Conservation (phyloP, 352 stramenopile genomes). For the Pythium folliculosum region DNA sequence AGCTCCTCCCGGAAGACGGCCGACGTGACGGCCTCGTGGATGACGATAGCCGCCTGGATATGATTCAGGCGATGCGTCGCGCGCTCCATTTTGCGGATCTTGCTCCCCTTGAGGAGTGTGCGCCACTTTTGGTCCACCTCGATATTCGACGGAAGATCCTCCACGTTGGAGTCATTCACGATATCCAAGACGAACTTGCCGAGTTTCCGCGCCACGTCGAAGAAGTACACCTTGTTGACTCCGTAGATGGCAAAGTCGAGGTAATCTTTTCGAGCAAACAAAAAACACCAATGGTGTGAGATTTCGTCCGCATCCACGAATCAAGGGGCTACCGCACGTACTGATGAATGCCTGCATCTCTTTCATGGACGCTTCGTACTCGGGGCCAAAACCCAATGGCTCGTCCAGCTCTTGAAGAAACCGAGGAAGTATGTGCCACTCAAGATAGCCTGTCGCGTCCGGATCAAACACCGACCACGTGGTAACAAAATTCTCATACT, state of each 20-base stretch:
- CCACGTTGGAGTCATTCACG: slow-evolving; percentile 44
- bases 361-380: slow-evolving; percentile 43
- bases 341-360: slow-evolving; percentile 59
- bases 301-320: background rate
- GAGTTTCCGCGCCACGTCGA: slow-evolving; percentile 51
- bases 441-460: slow-evolving; percentile 73
- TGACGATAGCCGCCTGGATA: slow-evolving; percentile 43
- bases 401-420: slow-evolving; percentile 68
- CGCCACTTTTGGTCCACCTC: slow-evolving; percentile 60
- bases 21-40: slow-evolving; percentile 55
- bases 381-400: slow-evolving; percentile 61
- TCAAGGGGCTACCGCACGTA: slow-evolving; percentile 28
- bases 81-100: slow-evolving; percentile 54
- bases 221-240: slow-evolving; percentile 61
- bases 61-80: slow-evolving; percentile 52
- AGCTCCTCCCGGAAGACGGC: slow-evolving; percentile 68
- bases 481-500: slow-evolving; percentile 81
- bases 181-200: slow-evolving; percentile 67
- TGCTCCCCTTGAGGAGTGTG: slow-evolving; percentile 45
- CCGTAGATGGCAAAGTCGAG: slow-evolving; percentile 55
- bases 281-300: background rate
- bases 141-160: slow-evolving; percentile 50
- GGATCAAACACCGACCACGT: slow-evolving; percentile 82
- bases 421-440: slow-evolving; percentile 57
- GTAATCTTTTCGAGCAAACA: slow-evolving; percentile 31